phyloP scores from a whole-genome alignment of 805 yeast genomes.

The Candida succiphila region DNA sequence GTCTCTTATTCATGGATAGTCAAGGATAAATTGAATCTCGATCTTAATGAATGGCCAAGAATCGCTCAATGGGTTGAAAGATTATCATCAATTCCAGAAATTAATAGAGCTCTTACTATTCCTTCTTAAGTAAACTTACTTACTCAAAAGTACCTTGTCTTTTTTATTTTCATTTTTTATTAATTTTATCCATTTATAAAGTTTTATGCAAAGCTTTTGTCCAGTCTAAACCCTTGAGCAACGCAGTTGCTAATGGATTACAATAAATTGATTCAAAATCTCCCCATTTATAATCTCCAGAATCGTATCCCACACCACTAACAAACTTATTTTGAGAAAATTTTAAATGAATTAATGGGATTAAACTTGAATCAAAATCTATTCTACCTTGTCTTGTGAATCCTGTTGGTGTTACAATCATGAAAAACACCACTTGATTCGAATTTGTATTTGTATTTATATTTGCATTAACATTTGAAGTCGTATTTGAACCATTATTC shows the following conservation, averaged over 20 bases:
- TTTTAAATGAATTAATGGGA: conserved; percentile 36
- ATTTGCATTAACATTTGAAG: neutral
- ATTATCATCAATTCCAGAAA: conserved; percentile 23
- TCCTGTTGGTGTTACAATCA: conserved; percentile 36
- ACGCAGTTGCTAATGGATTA: conserved; percentile 26
- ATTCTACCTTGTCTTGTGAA: conserved; percentile 36
- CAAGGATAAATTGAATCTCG: neutral
- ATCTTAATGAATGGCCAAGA: conserved; percentile 26
- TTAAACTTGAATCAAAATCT: conserved; percentile 32
- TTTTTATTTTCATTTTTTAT: no score
- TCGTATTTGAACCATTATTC: neutral
- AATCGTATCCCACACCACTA: conserved; percentile 18
- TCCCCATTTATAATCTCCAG: conserved; percentile 30
- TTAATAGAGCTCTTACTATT: conserved; percentile 20
- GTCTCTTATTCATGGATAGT: conserved; percentile 37
- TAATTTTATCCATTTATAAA: no score
- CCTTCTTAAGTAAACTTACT: no score
- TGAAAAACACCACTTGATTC: conserved; percentile 19
- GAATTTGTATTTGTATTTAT: conserved; percentile 1
- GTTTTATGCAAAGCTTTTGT: no score
- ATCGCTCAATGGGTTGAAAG: conserved; percentile 29
- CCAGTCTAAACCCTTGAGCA: conserved; percentile 28
- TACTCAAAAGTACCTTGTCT: no score
- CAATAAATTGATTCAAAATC: conserved; percentile 24
- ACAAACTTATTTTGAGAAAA: conserved; percentile 23